Base-by-base conservation (phyloP, 495 filamentous ascomycete genomes). In the Gamarada debralockiae region DNA sequence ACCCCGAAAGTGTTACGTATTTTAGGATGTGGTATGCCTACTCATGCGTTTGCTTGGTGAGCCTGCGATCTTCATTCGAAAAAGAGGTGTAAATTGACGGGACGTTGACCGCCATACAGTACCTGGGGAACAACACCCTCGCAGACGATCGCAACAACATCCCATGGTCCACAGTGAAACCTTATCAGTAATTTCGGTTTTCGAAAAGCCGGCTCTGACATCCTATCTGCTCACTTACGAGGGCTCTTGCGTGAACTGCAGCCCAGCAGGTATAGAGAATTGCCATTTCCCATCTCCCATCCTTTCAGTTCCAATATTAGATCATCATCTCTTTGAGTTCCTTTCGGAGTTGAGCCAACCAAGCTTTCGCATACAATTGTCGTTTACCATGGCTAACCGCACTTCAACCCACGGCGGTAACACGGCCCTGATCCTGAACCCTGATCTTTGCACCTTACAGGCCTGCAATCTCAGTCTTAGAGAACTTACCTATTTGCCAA, bases 401-500 rank as follows among this genome's bases (percentile, higher is more conserved):
- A 56, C 57, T 3, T 15, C 34, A 20, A 39, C 39, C 0, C n/a
- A 9, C 24, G 47, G 39, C 14, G 39, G 39, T 22, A 43, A 43
- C 39, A 18, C 8, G n/a, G 17, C 39, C 9, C 39, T 43, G 9
- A 15, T 43, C 17, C n/a, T 43, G 7, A 15, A 43, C 17, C 39
- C 39, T 15, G 34, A 41, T 8, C 17, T 51, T 37, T 56, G 53
- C 37, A 56, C 33, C 15, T 4, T 56, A 4, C 1, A n/a, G 40
- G 50, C 49, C 23, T 59, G 56, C 36, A 21, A 27, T 17, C 52
- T 59, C 36, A 52, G 43, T 24, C 41, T 20, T 39, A 52, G 41
- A 21, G 29, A 50, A 31, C 29, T 59, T 13, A 43, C 53, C 21
- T 65, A 64, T 33, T 29, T 55, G 37, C 63, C 65, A 45, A 62